A percentile compares a stretch with the other conserved stretches of the same genome.
phyloP scores from a whole-genome alignment of 208 protist species.

The Acanthamoeba triangularis region DNA sequence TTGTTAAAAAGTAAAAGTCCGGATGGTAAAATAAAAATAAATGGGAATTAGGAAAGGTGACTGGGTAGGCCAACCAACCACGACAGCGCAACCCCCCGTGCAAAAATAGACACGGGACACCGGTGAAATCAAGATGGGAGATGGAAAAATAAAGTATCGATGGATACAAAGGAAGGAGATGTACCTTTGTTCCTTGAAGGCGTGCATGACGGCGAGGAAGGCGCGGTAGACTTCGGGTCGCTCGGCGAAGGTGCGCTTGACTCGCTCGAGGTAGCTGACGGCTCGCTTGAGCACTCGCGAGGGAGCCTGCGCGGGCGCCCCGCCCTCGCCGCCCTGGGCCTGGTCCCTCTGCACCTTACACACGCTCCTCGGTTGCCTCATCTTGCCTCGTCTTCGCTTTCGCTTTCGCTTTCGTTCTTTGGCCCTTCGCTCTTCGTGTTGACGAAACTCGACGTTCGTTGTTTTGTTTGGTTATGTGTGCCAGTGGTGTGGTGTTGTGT shows the following conservation, averaged over 20 bases:
- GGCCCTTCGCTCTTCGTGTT: neutral
- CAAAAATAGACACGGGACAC: neutral
- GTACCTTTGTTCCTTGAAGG: slow-evolving; percentile 50
- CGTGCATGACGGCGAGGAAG: slow-evolving; percentile 61
- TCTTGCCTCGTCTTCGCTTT: neutral
- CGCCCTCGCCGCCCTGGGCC: neutral
- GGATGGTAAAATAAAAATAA: too few relatives aligned
- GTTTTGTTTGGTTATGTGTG: neutral
- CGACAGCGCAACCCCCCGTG: too few relatives aligned
- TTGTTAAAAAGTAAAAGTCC: neutral
- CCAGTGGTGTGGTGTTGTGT: neutral
- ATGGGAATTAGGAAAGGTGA: too few relatives aligned
- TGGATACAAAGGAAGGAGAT: neutral
- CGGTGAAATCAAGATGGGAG: neutral
- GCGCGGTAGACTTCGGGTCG: slow-evolving; percentile 35
- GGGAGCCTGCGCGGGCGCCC: slow-evolving; percentile 34
- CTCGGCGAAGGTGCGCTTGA: slow-evolving; percentile 68
- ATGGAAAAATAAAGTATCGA: neutral
- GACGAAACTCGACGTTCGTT: neutral
- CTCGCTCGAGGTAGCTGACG: slow-evolving; percentile 43
- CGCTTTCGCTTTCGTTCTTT: neutral
- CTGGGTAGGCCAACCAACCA: too few relatives aligned
- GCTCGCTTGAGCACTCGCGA: slow-evolving; percentile 55
- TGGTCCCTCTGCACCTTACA: neutral
- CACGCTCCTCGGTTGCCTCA: slow-evolving; percentile 49